Base-by-base conservation (phyloP, 257 asterid genomes). In the Solanum pimpinellifolium region DNA sequence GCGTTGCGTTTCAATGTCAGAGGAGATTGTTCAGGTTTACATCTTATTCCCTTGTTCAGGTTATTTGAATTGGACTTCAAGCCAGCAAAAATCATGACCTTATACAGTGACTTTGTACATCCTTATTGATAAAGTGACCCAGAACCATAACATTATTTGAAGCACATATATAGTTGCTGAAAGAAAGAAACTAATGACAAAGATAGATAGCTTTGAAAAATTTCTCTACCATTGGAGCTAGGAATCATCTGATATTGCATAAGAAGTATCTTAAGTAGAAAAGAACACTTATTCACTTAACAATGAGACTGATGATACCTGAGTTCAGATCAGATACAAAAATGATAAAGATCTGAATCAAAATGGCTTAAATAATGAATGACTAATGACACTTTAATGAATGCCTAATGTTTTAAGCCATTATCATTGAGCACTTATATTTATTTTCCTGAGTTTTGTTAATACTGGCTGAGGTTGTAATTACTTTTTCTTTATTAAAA, bases 1-100 rank as follows among this genome's bases (percentile, higher is more conserved):
- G 2, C 97, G 97, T 6, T 94, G 99, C 88, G 95, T 95, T 87
- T 90, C 95, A 4, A 94, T 94, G 95, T 91, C 97, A 2, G 99
- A 97, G 92, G 99, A 97, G 94, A 97, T 95, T 93, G 99, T 95
- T 93, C 99, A 97, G 98, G 99, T 97, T 92, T 84, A 88, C 44
- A 46, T 76, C 56, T 75, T 89, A 84, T 86, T 82, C 78, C 85
- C 84, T 86, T 83, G 75, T 83, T 83, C 42, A 83, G 62, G 41
- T 76, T 31, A 69, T 56, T 70, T 29, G 77, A 75, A 47, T 68
- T 69, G 70, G 83, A 85, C 80, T 84, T 65, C 87, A 66, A 27
- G 60, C 56, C 77, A 39, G 39, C 69, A n/a, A 84, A 66, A 84
- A 15, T 13, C 21, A 15, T 39, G 74, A 68, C 82, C 44, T 44